A percentile compares a stretch with the other conserved stretches of the same genome.
Conservation (phyloP, 192 early-diverging fungal species). For the Cetraspora pellucida region DNA sequence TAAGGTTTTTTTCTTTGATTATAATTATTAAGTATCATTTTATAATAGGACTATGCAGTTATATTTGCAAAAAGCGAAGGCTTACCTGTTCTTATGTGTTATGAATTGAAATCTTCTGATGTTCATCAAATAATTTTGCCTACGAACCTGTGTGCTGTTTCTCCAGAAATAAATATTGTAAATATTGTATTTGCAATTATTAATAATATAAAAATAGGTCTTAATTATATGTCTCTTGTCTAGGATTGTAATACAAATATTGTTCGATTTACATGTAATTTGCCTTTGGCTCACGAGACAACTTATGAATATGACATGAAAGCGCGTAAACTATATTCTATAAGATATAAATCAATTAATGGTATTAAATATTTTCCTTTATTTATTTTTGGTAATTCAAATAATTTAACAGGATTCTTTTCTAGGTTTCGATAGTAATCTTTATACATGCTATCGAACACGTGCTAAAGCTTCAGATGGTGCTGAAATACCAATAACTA, state of each 20-base stretch:
- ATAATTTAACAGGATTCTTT: background rate
- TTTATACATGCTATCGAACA: constrained; percentile 51
- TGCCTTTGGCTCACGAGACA: constrained; percentile 66
- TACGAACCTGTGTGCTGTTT: constrained; percentile 58
- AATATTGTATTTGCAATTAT: constrained; percentile 4
- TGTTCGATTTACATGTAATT: constrained; percentile 63
- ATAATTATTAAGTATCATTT: background rate
- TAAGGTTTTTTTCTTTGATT: background rate
- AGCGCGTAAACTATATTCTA: constrained; percentile 41
- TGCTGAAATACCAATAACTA: constrained; percentile 63
- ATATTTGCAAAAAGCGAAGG: constrained; percentile 56
- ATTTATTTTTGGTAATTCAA: background rate
- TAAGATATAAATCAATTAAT: constrained; percentile 51
- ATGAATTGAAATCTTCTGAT: constrained; percentile 43
- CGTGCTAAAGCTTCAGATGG: constrained; percentile 50
- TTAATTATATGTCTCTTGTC: background rate
- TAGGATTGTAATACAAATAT: constrained; percentile 59
- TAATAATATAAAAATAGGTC: background rate
- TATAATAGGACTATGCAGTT: constrained; percentile 46
- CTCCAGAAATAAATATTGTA: constrained; percentile 62
- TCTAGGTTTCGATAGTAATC: constrained; percentile 48
- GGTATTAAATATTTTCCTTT: constrained; percentile 38
- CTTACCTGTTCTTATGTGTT: constrained; percentile 55
- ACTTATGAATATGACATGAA: constrained; percentile 71
- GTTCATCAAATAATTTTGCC: constrained; percentile 53